Conservation (phyloP, 2,329 filamentous ascomycete species). For the Massarina eburnea region DNA sequence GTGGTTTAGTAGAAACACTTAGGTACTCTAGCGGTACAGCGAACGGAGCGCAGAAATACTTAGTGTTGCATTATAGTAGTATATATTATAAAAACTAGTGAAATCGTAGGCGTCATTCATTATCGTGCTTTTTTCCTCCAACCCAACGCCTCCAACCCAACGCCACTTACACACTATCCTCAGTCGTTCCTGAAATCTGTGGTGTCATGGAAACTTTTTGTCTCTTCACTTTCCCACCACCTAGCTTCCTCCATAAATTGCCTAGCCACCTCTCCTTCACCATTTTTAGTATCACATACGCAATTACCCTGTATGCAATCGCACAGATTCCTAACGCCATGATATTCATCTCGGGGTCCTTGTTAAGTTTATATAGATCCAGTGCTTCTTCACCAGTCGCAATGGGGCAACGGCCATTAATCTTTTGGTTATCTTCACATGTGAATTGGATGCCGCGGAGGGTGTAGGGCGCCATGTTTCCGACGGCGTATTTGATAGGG, state of each 20-base stretch:
- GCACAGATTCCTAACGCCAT: slow-evolving; percentile 64
- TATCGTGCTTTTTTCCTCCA: not conserved
- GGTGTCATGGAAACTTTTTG: not conserved
- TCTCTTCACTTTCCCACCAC: slow-evolving; percentile 3
- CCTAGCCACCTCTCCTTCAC: slow-evolving; percentile 57
- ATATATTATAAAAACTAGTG: too few species aligned
- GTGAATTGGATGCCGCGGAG: slow-evolving; percentile 63
- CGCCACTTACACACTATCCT: not conserved
- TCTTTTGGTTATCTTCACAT: slow-evolving; percentile 61
- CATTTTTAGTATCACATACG: slow-evolving; percentile 60
- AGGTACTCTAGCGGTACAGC: too few species aligned
- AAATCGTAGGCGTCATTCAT: too few species aligned
- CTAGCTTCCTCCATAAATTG: slow-evolving; percentile 29
- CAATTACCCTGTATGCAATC: slow-evolving; percentile 66
- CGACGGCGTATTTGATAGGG: slow-evolving; percentile 69
- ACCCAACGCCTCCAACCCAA: not conserved
- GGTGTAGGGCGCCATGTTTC: slow-evolving; percentile 67
- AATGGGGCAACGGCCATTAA: slow-evolving; percentile 66
- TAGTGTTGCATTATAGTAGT: too few species aligned
- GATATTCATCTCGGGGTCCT: slow-evolving; percentile 62
- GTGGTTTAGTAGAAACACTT: too few species aligned
- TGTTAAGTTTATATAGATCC: slow-evolving; percentile 66
- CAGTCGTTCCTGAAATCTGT: not conserved
- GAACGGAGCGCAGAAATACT: too few species aligned
- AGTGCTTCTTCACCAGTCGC: slow-evolving; percentile 68